phyloP scores from a whole-genome alignment of 148 eudicot genomes.

The Rhododendron kiyosumense region DNA sequence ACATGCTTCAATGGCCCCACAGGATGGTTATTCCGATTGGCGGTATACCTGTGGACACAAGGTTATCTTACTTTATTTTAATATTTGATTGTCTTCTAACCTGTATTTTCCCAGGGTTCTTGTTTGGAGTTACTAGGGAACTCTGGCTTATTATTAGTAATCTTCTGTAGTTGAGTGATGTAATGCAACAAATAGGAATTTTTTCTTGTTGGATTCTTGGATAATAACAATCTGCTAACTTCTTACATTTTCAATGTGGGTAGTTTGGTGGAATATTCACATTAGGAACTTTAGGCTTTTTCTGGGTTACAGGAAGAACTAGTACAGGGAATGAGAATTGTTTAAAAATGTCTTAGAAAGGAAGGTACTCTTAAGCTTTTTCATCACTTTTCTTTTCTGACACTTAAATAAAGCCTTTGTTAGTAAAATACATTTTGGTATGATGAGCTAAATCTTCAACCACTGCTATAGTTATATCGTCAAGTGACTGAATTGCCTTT shows the following conservation, averaged over 20 bases:
- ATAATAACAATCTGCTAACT: not conserved
- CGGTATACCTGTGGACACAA: conserved; percentile 65
- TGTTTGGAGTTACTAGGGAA: not conserved
- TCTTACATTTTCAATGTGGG: not conserved
- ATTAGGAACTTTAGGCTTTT: conserved; percentile 1
- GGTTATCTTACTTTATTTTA: conserved; percentile 30
- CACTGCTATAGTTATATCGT: not conserved
- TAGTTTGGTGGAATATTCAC: not conserved
- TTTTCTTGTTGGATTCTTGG: not conserved
- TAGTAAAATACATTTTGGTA: not conserved
- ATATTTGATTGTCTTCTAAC: not conserved
- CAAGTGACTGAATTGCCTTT: not conserved
- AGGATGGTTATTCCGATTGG: conserved; percentile 99
- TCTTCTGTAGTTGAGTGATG: not conserved
- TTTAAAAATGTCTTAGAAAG: not conserved
- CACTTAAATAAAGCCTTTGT: not conserved
- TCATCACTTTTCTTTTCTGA: not conserved
- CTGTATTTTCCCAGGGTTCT: not conserved
- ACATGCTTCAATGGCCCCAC: conserved; percentile 96
- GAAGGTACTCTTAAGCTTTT: not conserved
- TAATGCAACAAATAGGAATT: not conserved
- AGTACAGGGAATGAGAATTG: not conserved
- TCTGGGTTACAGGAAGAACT: not conserved
- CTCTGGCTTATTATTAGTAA: not conserved
- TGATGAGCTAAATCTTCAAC: not conserved